A percentile compares a stretch with the other conserved stretches of the same genome.
These are phyloP conservation scores for Kuraishia borneana DNA, from an alignment of 805 yeast genomes.

Conservation along the genomic window DNA sequence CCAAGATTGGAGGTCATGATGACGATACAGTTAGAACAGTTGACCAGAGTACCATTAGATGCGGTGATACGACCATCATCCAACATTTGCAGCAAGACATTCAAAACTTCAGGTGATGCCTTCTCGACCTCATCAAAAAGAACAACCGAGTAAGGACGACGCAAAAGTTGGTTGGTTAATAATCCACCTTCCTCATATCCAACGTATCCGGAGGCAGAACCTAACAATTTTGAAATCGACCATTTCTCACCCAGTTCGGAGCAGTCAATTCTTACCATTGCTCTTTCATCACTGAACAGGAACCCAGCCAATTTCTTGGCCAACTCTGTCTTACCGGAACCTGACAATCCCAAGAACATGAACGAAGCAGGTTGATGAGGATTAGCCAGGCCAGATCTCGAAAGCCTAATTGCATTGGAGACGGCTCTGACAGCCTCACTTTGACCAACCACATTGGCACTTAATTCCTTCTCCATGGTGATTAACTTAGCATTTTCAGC, in stretches of 20 bases:
- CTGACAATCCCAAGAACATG: slow-evolving; percentile 88
- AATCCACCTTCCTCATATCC: slow-evolving; percentile 98
- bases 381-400: slow-evolving; percentile 90
- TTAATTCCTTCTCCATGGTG: slow-evolving; percentile 83
- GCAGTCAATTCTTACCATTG: slow-evolving; percentile 96
- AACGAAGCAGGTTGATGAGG: slow-evolving; percentile 96
- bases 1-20: slow-evolving; percentile 98
- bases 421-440: slow-evolving; percentile 94
- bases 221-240: slow-evolving; percentile 88
- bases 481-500: slow-evolving; percentile 91
- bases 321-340: slow-evolving; percentile 96
- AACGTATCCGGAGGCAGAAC: slow-evolving; percentile 95
- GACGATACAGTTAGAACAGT: slow-evolving; percentile 84
- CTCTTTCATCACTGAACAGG: slow-evolving; percentile 90
- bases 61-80: slow-evolving; percentile 97
- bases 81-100: slow-evolving; percentile 80
- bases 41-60: slow-evolving; percentile 86
- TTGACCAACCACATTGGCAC: slow-evolving; percentile 88
- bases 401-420: slow-evolving; percentile 84
- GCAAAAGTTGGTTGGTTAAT: slow-evolving; percentile 80
- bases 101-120: slow-evolving; percentile 96
- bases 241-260: slow-evolving; percentile 93
- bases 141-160: slow-evolving; percentile 93
- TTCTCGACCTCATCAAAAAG: slow-evolving; percentile 96
- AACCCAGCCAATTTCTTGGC: slow-evolving; percentile 96